phyloP scores from a whole-genome alignment of 371 early-diverging fungal genomes.

The Gilbertella persicaria region DNA sequence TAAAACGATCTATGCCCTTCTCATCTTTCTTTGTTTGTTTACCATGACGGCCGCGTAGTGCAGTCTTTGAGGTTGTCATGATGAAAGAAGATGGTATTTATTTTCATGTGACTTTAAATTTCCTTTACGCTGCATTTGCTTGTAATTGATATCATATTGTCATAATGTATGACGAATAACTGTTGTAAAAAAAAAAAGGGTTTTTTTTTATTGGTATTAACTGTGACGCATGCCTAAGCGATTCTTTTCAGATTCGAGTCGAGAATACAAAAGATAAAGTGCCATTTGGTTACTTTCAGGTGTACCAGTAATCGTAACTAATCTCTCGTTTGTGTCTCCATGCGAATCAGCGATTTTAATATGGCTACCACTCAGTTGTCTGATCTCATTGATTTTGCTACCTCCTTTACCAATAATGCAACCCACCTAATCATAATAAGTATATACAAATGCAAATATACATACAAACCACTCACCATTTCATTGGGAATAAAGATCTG shows the following conservation, averaged over 20 bases:
- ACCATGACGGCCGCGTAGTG: no score
- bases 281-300: slow-evolving; percentile 83
- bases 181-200: no score
- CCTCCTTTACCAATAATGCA: slow-evolving; percentile 89
- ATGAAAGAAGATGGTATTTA: no score
- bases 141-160: no score
- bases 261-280: slow-evolving; percentile 73
- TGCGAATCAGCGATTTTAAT: slow-evolving; percentile 75
- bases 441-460: background rate
- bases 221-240: slow-evolving; percentile 31
- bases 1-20: slow-evolving; percentile 38
- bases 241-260: slow-evolving; percentile 76
- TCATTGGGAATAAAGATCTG: slow-evolving; percentile 85
- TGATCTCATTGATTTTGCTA: slow-evolving; percentile 83
- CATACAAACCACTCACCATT: slow-evolving; percentile 49
- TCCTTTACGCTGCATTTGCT: no score
- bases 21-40: no score
- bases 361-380: slow-evolving; percentile 75
- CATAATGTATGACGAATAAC: no score
- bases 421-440: slow-evolving; percentile 52
- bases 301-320: slow-evolving; percentile 82
- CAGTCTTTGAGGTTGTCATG: no score
- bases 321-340: slow-evolving; percentile 64
- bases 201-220: no score
- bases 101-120: no score